Evolutionary conservation across 2,329 filamentous ascomycete genomes (phyloP).

Genomic region (Fusarium camptoceras): DNA sequence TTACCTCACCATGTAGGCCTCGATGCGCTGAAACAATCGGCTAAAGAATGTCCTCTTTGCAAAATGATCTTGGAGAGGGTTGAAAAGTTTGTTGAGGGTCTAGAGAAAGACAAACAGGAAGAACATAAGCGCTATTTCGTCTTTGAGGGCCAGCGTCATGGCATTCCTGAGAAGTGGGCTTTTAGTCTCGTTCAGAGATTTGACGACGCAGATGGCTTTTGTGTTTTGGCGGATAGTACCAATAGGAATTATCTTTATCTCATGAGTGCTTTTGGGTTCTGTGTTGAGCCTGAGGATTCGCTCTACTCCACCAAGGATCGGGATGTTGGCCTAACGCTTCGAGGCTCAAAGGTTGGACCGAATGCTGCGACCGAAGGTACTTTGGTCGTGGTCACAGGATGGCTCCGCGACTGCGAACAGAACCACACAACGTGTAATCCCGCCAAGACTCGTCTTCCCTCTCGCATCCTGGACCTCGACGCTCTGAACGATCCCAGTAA

Average conservation of each 20-base stretch:
- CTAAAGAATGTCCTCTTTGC: not conserved
- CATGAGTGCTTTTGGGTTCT: conserved; percentile 11
- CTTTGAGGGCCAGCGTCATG: conserved; percentile 1
- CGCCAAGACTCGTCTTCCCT: not conserved
- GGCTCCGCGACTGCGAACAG: conserved; percentile 1
- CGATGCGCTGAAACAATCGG: not conserved
- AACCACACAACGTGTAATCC: conserved; percentile 1
- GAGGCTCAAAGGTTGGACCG: not conserved
- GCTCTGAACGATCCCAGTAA: not conserved
- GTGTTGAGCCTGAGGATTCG: not conserved
- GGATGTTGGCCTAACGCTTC: not conserved
- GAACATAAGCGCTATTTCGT: not conserved
- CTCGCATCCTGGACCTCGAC: conserved; percentile 16
- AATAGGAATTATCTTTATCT: not conserved
- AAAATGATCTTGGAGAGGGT: not conserved
- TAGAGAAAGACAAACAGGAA: not conserved
- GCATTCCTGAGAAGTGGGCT: not conserved
- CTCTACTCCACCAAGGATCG: fast-evolving
- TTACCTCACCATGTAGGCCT: not conserved
- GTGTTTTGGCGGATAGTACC: not conserved
- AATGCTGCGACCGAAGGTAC: not conserved
- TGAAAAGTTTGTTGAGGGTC: not conserved
- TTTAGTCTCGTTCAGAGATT: conserved; percentile 9
- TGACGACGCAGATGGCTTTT: conserved; percentile 17
- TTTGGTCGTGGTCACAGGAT: not conserved